Base-by-base conservation (phyloP, 163 green algal species). In the Coccomyxa subellipsoidea region DNA sequence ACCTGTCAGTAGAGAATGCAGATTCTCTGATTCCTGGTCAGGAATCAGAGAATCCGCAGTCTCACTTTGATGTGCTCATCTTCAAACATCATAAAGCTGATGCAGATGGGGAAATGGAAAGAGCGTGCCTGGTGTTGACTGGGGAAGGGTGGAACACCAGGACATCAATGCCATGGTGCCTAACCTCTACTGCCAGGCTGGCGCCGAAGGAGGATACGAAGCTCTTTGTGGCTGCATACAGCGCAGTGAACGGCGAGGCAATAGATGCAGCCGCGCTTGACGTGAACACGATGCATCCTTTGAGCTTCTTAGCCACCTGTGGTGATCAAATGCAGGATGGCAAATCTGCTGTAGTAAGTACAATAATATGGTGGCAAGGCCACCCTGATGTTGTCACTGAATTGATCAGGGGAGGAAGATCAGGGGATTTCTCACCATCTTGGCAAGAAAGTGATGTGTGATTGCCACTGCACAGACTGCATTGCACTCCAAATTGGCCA, bases 401-500 rank as follows among this genome's bases (percentile, higher is more conserved):
- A 27, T 12, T 18, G 15, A 8, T 59, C 47, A 23, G 47, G 5
- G 21, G 23, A 27, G 47, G 23, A 8, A 18, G 40, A 32, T 77
- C 27, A 40, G 34, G 70, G 32, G 18, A 18, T 6, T 32, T n/a
- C 87, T 79, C 39, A 96, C 89, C 94, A 99, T 96, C 12, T 84
- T 83, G 6, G 80, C 76, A 6, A 98, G 84, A 84, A 99, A 96
- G 84, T 95, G 88, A 89, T 99, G 95, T 7, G 95, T 97, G 81
- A 99, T 94, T 47, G 90, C 82, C 38, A 98, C 94, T 1, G 91
- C 92, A 71, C 91, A 94, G 29, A 90, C 89, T 0, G 93, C 90
- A 82, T 99, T 99, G 92, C 95, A 98, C 87, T 98, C 92, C 78
- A 98, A 84, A 85, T 98, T 98, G 35, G 88, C 87, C 85, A 94